Percentiles rank a stretch among this genome's conserved stretches.
Conservation (phyloP, 2,329 filamentous ascomycete genomes). For the Pseudogymnoascus sp. region DNA sequence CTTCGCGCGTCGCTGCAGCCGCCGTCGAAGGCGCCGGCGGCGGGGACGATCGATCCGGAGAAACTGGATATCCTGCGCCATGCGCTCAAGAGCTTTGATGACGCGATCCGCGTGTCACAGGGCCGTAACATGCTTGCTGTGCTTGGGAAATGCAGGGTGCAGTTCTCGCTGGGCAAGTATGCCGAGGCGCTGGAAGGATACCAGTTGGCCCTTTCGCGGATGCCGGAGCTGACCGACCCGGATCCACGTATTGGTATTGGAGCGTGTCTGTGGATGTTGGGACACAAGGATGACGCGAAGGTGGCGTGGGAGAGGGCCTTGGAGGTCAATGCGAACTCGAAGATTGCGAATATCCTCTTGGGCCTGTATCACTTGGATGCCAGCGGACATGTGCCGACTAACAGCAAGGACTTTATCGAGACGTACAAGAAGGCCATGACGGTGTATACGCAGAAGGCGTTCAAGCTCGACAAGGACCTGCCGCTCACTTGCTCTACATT, state of each 20-base stretch:
- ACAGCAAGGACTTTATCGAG: conserved; percentile 73
- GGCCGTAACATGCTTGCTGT: conserved; percentile 87
- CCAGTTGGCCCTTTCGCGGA: conserved; percentile 77
- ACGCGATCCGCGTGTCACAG: conserved; percentile 76
- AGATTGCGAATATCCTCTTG: conserved; percentile 81
- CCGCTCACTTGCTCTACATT: conserved; percentile 88
- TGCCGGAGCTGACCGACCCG: conserved; percentile 81
- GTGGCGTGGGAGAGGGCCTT: conserved; percentile 81
- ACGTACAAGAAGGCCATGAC: conserved; percentile 93
- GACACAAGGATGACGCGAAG: conserved; percentile 88
- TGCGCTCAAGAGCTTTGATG: conserved; percentile 89
- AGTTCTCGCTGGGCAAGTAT: conserved; percentile 81
- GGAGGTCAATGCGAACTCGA: conserved; percentile 74
- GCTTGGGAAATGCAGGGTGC: conserved; percentile 78
- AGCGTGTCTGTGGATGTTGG: conserved; percentile 94
- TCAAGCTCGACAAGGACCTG: conserved; percentile 86
- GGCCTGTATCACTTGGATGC: conserved; percentile 84
- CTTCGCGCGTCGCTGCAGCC: conserved; percentile 78
- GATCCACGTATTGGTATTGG: conserved; percentile 95
- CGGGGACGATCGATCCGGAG: conserved; percentile 61
- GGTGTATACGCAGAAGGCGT: conserved; percentile 85
- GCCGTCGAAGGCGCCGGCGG: conserved; percentile 58
- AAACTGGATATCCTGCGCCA: conserved; percentile 70
- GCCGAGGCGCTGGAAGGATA: conserved; percentile 76
- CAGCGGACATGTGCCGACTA: conserved; percentile 73